phyloP scores from a whole-genome alignment of 768 basidiomycete genomes.

The Hericium coralloides region DNA sequence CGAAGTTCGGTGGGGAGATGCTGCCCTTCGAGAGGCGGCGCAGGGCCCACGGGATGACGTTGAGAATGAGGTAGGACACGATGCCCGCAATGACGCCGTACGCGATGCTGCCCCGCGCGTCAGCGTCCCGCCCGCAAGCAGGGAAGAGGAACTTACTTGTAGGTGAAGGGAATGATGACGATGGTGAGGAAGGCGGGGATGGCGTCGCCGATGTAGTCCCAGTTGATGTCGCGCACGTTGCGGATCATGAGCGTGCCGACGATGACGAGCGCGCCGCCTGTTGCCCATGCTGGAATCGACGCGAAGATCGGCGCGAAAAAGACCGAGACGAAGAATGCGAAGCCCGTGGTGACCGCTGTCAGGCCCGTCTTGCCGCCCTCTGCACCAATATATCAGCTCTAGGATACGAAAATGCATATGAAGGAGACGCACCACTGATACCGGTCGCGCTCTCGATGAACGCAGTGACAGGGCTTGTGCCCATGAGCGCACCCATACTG shows the following conservation, averaged over 20 bases:
- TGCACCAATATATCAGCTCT: slow-evolving; percentile 14
- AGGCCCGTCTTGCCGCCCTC: slow-evolving; percentile 88
- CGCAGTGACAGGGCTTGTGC: slow-evolving; percentile 74
- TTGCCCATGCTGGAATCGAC: slow-evolving; percentile 81
- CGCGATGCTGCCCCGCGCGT: slow-evolving; percentile 51
- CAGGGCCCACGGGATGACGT: slow-evolving; percentile 55
- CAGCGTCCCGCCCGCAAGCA: not conserved
- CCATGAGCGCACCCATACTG: slow-evolving; percentile 72
- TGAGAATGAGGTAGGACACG: slow-evolving; percentile 59
- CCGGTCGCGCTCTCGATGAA: slow-evolving; percentile 80
- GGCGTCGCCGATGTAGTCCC: slow-evolving; percentile 83
- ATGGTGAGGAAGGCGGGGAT: slow-evolving; percentile 81
- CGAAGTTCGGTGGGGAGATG: slow-evolving; percentile 55
- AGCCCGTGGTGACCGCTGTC: slow-evolving; percentile 61
- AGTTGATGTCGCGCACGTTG: slow-evolving; percentile 78
- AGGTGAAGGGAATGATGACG: slow-evolving; percentile 69
- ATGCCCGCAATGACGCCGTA: slow-evolving; percentile 85
- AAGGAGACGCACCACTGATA: slow-evolving; percentile 46
- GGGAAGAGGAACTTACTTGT: slow-evolving; percentile 42
- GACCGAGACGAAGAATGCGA: slow-evolving; percentile 74
- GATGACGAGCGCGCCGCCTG: slow-evolving; percentile 76
- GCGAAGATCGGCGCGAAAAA: slow-evolving; percentile 90
- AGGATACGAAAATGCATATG: not conserved
- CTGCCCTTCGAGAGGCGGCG: slow-evolving; percentile 48
- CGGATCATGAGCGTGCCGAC: slow-evolving; percentile 87